Percentiles rank a stretch among this genome's conserved stretches.
Conservation (phyloP, 257 asterid genomes). For the Penstemon newberryi region DNA sequence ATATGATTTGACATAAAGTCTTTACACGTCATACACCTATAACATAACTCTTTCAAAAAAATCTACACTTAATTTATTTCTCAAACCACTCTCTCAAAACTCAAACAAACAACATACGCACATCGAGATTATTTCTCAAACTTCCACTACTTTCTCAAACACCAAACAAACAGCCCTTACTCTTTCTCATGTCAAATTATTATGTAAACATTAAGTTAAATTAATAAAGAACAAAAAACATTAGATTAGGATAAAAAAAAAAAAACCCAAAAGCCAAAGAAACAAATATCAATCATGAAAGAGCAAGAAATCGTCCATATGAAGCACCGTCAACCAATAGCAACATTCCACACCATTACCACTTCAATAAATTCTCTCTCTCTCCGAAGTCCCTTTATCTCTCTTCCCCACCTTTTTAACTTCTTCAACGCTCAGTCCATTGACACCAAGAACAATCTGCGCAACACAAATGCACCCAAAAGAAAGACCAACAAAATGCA, state of each 20-base stretch:
- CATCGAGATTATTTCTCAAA: no score
- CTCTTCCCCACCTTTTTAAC: slow-evolving; percentile 1
- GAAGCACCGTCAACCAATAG: slow-evolving; percentile 31
- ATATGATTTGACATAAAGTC: no score
- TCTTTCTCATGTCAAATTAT: no score
- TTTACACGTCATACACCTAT: no score
- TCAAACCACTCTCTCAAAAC: no score
- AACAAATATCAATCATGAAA: neutral
- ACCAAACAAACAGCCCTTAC: no score
- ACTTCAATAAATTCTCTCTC: neutral
- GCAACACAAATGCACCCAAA: neutral
- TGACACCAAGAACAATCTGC: slow-evolving; percentile 28
- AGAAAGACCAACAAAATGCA: slow-evolving; percentile 11
- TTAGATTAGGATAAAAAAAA: neutral
- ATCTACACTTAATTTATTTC: no score
- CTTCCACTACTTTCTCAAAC: no score
- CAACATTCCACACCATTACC: slow-evolving; percentile 22
- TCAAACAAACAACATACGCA: no score
- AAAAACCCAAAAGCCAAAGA: neutral
- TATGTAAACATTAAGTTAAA: neutral
- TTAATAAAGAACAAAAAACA: neutral
- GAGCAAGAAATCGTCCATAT: slow-evolving; percentile 24
- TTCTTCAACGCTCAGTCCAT: slow-evolving; percentile 21
- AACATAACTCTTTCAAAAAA: no score
- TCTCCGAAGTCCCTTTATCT: neutral